These are phyloP conservation scores for Ilyonectria robusta DNA, from an alignment of 2,329 filamentous ascomycete genomes.

Conservation along the genomic window DNA sequence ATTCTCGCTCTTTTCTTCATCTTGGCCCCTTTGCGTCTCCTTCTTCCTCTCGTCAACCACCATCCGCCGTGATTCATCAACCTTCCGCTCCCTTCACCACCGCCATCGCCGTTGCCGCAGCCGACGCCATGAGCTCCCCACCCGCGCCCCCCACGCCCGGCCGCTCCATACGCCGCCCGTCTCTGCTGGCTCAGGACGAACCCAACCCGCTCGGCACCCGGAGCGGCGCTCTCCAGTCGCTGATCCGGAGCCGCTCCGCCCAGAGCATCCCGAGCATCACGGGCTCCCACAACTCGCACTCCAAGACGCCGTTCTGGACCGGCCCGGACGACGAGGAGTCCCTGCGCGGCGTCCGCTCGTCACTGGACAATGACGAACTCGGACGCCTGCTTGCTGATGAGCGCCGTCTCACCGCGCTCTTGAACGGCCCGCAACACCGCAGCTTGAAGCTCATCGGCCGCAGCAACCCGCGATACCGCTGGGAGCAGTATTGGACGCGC, in stretches of 20 bases:
- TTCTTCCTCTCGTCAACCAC: neutral
- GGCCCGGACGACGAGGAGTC: constrained; percentile 52
- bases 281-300: constrained; percentile 41
- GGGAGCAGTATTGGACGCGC: constrained; percentile 89
- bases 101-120: constrained; percentile 18
- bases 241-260: constrained; percentile 56
- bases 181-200: constrained; percentile 52
- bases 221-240: constrained; percentile 55
- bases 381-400: constrained; percentile 66
- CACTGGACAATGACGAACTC: constrained; percentile 60
- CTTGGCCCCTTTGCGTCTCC: neutral
- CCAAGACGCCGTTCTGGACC: constrained; percentile 42
- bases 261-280: constrained; percentile 52
- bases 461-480: constrained; percentile 87
- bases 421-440: constrained; percentile 80
- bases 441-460: constrained; percentile 91
- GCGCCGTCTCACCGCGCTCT: constrained; percentile 70
- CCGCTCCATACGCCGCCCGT: constrained; percentile 49
- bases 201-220: constrained; percentile 54
- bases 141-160: constrained; percentile 44
- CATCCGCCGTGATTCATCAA: constrained; percentile 17
- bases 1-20: neutral
- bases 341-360: constrained; percentile 37
- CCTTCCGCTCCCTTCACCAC: neutral
- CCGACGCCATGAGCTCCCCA: constrained; percentile 50